phyloP scores from a whole-genome alignment of 345 rosid genomes.

The Dipteronia dyeriana region DNA sequence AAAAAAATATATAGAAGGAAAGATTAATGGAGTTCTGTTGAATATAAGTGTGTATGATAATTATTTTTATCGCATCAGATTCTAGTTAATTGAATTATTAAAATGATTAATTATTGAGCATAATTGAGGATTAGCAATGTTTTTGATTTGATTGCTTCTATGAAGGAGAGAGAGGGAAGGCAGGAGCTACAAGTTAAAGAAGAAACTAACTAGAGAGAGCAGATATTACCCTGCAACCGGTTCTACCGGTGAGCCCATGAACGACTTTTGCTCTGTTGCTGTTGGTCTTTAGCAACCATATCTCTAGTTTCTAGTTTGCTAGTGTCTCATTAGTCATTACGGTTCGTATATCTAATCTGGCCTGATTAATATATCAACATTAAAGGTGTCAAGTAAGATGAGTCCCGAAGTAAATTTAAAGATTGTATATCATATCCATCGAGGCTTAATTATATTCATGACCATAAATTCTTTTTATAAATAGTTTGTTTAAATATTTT shows the following conservation, averaged over 20 bases:
- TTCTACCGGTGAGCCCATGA: neutral
- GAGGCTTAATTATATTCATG: too few species aligned
- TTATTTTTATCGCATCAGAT: neutral
- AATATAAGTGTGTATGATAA: neutral
- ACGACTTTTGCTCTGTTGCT: neutral
- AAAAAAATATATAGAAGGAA: slow-evolving; percentile 17
- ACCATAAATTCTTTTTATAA: too few species aligned
- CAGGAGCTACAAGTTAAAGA: slow-evolving; percentile 12
- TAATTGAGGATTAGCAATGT: slow-evolving; percentile 7
- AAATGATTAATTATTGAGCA: slow-evolving; percentile 1
- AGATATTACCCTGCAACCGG: slow-evolving; percentile 1
- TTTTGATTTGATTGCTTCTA: slow-evolving; percentile 18
- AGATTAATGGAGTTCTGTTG: slow-evolving; percentile 1
- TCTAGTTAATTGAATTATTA: neutral
- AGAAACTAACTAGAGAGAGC: neutral
- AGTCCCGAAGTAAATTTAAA: too few species aligned
- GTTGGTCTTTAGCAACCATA: neutral
- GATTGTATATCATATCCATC: too few species aligned
- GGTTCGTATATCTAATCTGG: too few species aligned
- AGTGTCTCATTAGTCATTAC: too few species aligned
- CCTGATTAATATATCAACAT: too few species aligned
- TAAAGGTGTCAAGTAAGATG: too few species aligned
- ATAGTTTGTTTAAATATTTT: too few species aligned
- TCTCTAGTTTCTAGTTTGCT: too few species aligned
- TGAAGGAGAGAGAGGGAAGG: neutral